Base-by-base conservation (phyloP, 2,329 filamentous ascomycete species). In the Colletotrichum sp. region DNA sequence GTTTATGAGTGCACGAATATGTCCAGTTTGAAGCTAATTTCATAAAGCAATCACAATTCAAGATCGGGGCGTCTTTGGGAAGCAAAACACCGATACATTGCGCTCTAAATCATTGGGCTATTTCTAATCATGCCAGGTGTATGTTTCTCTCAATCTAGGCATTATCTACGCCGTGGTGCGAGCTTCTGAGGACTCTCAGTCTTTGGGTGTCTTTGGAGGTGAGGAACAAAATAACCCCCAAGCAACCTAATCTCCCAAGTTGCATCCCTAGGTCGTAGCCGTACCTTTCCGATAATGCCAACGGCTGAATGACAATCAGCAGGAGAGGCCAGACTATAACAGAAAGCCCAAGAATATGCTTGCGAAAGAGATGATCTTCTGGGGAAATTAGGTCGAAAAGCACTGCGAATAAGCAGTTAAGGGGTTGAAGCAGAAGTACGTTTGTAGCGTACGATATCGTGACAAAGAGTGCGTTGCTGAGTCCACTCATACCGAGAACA, bases 121-220 rank as follows among this genome's bases (percentile, higher is more conserved):
- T 19, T 2, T 11, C 5, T 9, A 11, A 0, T 19, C 16, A 9
- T 19, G 5, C 1, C 16, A 19, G 36, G 1, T 1, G 36, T 1
- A 19, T 5, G 5, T 39, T 19, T 19, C 16, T 11, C 2, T 2
- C 16, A 39, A 1, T 39, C 36, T 3, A 3, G 16, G 16, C 36
- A 6, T 39, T 39, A 9, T 1, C 5, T 1, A 9, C 8, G 16
- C 16, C 1, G 8, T 3, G 8, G 3, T 19, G 16, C 3, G 36
- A 5, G 3, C 8, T 39, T 9, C 2, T 39, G 36, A 9, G 0
- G 36, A 16, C 5, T 39, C 2, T 5, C 1, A 19, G 36, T 9
- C 16, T 19, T 39, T 9, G 4, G 8, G 16, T 4, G 9, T 9
- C 2, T 19, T 39, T 8, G 8, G 16, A 3, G 8, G 16, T 9